Conservation (phyloP, 257 asterid species). For the Capsicum rhomboideum region DNA sequence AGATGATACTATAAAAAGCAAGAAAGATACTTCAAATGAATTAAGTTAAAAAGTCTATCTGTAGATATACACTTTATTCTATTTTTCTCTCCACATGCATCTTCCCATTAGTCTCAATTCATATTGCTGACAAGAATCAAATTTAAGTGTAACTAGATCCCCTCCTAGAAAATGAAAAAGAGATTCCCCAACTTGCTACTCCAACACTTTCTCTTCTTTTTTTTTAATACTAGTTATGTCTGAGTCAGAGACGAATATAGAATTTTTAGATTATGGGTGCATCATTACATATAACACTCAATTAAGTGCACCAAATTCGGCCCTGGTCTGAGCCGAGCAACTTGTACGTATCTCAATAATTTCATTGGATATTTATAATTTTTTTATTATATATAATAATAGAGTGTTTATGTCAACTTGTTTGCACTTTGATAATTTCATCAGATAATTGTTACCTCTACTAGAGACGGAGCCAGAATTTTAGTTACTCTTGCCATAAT, state of each 20-base stretch:
- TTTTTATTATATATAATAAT: not conserved
- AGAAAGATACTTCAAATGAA: slow-evolving; percentile 38
- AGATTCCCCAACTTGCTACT: slow-evolving; percentile 40
- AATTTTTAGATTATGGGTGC: no score
- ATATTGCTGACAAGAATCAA: slow-evolving; percentile 22
- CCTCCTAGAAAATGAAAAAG: not conserved
- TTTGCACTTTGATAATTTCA: not conserved
- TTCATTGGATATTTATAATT: not conserved
- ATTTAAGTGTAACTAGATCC: slow-evolving; percentile 6
- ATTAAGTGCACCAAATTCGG: no score
- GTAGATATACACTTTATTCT: not conserved
- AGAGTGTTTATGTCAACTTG: not conserved
- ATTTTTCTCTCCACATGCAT: slow-evolving; percentile 3
- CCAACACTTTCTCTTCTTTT: slow-evolving; percentile 5
- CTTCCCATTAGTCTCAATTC: not conserved
- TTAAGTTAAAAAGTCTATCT: slow-evolving; percentile 8
- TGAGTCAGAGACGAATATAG: no score
- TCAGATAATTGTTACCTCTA: not conserved
- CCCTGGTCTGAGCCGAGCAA: not conserved
- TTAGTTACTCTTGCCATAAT: no score
- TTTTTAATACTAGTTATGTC: not conserved
- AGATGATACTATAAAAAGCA: slow-evolving; percentile 23
- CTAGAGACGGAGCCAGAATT: slow-evolving; percentile 25
- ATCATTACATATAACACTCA: no score
- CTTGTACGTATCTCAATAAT: not conserved